Conservation (phyloP, 2,329 filamentous ascomycete species). For the Keithomyces neogunnii region DNA sequence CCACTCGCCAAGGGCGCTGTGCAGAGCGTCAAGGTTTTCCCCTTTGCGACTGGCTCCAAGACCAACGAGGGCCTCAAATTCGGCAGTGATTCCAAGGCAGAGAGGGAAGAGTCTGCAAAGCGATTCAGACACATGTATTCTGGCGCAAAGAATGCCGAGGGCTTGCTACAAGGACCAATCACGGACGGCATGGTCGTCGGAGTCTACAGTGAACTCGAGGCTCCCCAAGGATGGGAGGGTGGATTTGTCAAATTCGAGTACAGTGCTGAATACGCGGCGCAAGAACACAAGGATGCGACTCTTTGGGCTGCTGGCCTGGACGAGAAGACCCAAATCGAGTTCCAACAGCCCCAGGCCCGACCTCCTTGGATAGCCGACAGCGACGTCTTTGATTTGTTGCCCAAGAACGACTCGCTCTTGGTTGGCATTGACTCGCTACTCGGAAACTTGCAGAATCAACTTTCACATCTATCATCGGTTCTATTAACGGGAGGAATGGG, state of each 20-base stretch:
- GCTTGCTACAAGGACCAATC: constrained; percentile 72
- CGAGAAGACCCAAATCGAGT: constrained; percentile 61
- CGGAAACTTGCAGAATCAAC: constrained; percentile 61
- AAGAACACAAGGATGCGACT: constrained; percentile 39
- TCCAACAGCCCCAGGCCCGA: constrained; percentile 64
- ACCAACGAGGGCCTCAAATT: constrained; percentile 66
- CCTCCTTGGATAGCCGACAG: constrained; percentile 46
- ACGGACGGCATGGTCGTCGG: constrained; percentile 81
- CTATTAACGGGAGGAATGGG: constrained; percentile 83
- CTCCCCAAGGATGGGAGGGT: constrained; percentile 64
- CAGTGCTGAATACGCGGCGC: constrained; percentile 20
- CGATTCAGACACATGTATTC: constrained; percentile 66
- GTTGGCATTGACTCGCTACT: constrained; percentile 80
- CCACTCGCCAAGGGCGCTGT: constrained; percentile 60
- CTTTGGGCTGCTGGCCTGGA: constrained; percentile 76
- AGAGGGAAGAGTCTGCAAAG: constrained; percentile 68
- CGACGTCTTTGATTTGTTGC: constrained; percentile 42
- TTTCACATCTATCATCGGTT: constrained; percentile 81
- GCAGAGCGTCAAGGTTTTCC: constrained; percentile 65
- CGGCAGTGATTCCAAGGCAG: constrained; percentile 76
- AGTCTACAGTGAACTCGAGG: constrained; percentile 42
- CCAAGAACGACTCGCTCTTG: constrained; percentile 51
- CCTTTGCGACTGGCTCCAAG: constrained; percentile 57
- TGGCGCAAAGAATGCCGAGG: constrained; percentile 41
- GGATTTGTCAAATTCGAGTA: constrained; percentile 72